Base-by-base conservation (phyloP, 306 rosid species). In the Fragaria nilgerrensis region DNA sequence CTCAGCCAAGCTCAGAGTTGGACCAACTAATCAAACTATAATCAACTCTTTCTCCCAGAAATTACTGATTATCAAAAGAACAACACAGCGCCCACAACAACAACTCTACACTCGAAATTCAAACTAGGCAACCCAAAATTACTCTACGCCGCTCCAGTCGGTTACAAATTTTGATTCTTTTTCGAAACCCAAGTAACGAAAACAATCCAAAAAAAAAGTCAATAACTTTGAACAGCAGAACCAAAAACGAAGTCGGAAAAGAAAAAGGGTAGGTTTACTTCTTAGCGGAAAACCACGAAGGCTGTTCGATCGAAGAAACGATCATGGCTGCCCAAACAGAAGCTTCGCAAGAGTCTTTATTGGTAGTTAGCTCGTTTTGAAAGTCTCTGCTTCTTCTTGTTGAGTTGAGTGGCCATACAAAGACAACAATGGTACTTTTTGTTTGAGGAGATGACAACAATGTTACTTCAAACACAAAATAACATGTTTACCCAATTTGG, bases 281-380 rank as follows among this genome's bases (percentile, higher is more conserved):
- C 68, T 86, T 90, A 43, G 98, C 96, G 55, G 98, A 89, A 84
- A 90, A 89, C 93, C 96, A 93, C 34, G 96, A 90, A 50, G 90
- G 82, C 74, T 82, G 81, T 74, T 67, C 77, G 56, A 86, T 67
- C 27, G 96, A 64, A 75, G 70, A 64, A 44, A 37, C 78, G 62
- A 66, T 80, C 78, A 72, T 75, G 58, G 71, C 69, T 43, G 72
- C 68, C 55, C 66, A 1, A 20, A 56, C 5, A 9, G 29, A 20
- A 53, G 72, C 79, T 5, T 72, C 68, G 39, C 37, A 27, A 27
- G 9, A 17, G 67, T 61, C 39, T 13, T 59, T 59, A 13, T 25
- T 23, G 36, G 36, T 27, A 12, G 36, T 62, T 32, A 27, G 37
- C 67, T 29, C 17, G 11, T 61, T 61, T 2, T 13, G 2, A 70